Conservation (phyloP, 2,329 filamentous ascomycete genomes). For the Teratosphaeria viscida region DNA sequence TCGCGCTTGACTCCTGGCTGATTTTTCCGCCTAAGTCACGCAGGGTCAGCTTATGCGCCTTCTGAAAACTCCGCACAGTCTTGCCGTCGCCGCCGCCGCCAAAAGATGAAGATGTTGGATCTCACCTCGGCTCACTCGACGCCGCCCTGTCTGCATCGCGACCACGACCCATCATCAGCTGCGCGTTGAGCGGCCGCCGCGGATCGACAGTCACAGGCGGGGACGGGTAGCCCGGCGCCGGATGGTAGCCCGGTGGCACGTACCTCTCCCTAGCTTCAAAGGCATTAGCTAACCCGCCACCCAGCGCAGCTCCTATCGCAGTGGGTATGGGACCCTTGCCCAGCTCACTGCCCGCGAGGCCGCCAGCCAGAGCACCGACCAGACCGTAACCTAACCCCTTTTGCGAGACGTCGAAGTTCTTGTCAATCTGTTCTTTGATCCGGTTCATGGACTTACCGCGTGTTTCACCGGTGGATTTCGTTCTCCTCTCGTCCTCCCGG, state of each 20-base stretch:
- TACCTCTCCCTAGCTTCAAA: constrained; percentile 23
- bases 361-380: constrained; percentile 21
- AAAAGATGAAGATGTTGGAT: constrained; percentile 2
- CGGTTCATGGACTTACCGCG: constrained; percentile 17
- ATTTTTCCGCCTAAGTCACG: not conserved
- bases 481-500: constrained; percentile 3
- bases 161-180: not conserved
- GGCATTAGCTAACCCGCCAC: constrained; percentile 20
- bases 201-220: constrained; percentile 3
- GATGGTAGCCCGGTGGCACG: constrained; percentile 4
- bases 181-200: constrained; percentile 6
- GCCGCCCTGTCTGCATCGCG: not conserved
- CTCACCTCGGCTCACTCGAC: constrained; percentile 3
- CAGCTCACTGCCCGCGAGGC: constrained; percentile 18
- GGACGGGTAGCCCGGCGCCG: not conserved
- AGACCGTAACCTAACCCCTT: constrained; percentile 17
- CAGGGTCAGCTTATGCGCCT: not conserved
- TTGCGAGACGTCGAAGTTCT: constrained; percentile 17
- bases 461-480: constrained; percentile 5
- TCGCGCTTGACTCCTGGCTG: not conserved
- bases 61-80: not conserved
- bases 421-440: constrained; percentile 17
- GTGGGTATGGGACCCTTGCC: constrained; percentile 16
- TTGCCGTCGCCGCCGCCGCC: not conserved
- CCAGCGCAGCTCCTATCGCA: constrained; percentile 17